Evolutionary conservation across 306 rosid genomes (phyloP).

Genomic region (Comarum palustre): DNA sequence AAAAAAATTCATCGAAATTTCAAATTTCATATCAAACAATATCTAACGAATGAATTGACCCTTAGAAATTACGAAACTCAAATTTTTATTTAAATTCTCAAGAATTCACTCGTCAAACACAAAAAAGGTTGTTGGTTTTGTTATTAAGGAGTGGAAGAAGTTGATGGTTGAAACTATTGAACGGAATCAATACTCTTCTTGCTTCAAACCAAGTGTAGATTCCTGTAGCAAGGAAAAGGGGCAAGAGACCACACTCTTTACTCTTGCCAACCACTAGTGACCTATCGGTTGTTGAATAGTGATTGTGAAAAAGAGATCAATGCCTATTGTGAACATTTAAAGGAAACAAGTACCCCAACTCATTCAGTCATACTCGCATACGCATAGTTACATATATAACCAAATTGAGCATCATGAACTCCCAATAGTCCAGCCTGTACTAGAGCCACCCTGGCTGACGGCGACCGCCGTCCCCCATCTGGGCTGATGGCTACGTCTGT

Average conservation of each 20-base stretch:
- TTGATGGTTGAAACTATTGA: conserved; percentile 51
- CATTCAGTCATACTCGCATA: background rate
- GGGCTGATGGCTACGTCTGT: background rate
- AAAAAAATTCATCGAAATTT: no score
- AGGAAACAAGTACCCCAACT: background rate
- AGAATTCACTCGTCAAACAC: no score
- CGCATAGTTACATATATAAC: background rate
- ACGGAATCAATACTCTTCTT: conserved; percentile 7
- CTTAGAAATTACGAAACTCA: no score
- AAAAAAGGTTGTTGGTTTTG: conserved; percentile 14
- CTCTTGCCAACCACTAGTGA: background rate
- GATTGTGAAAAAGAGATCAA: background rate
- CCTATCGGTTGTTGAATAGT: background rate
- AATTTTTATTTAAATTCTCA: no score
- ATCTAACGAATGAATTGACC: no score
- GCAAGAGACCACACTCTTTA: background rate
- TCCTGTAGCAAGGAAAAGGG: background rate
- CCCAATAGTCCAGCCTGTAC: background rate
- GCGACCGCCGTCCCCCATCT: background rate
- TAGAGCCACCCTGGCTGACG: conserved; percentile 11
- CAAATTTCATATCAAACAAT: no score
- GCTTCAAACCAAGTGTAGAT: background rate
- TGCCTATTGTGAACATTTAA: background rate
- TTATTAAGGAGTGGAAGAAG: conserved; percentile 20
- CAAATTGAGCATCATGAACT: background rate